Conservation (phyloP, 768 basidiomycete species). For the Phanerochaete sordida region DNA sequence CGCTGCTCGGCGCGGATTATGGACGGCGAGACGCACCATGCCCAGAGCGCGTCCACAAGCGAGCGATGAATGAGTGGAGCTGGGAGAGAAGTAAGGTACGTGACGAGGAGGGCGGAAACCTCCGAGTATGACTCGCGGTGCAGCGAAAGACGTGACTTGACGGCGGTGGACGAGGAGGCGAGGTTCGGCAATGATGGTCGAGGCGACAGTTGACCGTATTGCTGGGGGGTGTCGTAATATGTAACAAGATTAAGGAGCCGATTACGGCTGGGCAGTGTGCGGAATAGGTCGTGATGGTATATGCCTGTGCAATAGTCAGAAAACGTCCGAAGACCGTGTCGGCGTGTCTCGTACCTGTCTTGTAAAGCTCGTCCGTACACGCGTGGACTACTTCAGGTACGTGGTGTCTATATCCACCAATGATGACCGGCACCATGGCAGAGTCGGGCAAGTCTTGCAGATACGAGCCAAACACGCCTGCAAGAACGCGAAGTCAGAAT, state of each 20-base stretch:
- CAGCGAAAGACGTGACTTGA: constrained; percentile 9
- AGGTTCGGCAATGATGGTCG: background rate
- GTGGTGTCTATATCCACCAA: constrained; percentile 36
- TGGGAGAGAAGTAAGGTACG: constrained; percentile 46
- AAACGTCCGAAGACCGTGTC: background rate
- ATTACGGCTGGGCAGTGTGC: constrained; percentile 36
- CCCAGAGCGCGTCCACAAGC: constrained; percentile 40
- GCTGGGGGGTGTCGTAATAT: constrained; percentile 29
- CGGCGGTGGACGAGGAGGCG: background rate
- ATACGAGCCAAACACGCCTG: constrained; percentile 36
- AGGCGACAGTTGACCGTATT: background rate
- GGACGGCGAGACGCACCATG: constrained; percentile 39
- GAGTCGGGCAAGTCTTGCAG: constrained; percentile 31
- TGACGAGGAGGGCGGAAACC: constrained; percentile 42
- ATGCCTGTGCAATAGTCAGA: constrained; percentile 29
- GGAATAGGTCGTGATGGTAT: constrained; percentile 40
- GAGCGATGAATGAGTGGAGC: constrained; percentile 40
- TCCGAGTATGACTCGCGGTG: constrained; percentile 37
- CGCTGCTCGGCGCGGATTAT: constrained; percentile 19
- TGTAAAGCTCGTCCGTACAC: constrained; percentile 45
- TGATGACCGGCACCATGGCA: constrained; percentile 29
- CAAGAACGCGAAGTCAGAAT: background rate
- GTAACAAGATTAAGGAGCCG: constrained; percentile 37
- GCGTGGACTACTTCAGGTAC: constrained; percentile 37
- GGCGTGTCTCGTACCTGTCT: constrained; percentile 30